These are phyloP conservation scores for Scedosporium minutisporum DNA, from an alignment of 2,329 filamentous ascomycete species.

Conservation along the genomic window DNA sequence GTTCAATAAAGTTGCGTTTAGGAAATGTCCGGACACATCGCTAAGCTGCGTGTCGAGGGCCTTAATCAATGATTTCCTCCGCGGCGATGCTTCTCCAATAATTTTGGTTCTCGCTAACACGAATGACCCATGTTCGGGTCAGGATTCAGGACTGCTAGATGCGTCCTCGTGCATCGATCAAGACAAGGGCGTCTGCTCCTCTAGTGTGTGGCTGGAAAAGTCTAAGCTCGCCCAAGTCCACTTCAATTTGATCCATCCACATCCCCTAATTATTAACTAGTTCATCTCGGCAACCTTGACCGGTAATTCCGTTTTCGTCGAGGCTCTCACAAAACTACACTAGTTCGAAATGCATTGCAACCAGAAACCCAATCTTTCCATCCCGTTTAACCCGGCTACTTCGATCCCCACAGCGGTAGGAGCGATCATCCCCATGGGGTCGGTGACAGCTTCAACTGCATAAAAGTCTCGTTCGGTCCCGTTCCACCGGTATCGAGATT, in stretches of 20 bases:
- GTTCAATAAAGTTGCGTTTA: too few relatives aligned
- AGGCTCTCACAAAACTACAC: neutral
- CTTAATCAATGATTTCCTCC: neutral
- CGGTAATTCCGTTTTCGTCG: neutral
- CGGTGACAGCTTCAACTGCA: neutral
- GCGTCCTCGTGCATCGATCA: neutral
- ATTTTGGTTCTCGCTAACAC: neutral
- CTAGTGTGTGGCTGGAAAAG: too few relatives aligned
- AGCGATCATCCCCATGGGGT: conserved; percentile 4
- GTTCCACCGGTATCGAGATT: neutral
- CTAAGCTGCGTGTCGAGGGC: too few relatives aligned
- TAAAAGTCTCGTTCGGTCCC: neutral
- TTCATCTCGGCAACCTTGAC: neutral
- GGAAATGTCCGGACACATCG: too few relatives aligned
- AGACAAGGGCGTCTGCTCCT: neutral
- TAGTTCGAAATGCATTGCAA: neutral
- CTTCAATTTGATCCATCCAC: neutral
- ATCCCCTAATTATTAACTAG: neutral
- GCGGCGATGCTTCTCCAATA: neutral
- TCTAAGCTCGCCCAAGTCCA: too few relatives aligned
- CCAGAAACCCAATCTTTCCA: neutral
- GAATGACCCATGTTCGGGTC: neutral
- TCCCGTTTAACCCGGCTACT: neutral
- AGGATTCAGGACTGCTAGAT: neutral
- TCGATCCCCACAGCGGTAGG: neutral